Evolutionary conservation across 371 early-diverging fungal genomes (phyloP), one percentile per base, ranked within the genome.

Genomic region (Polyrhizophydium stewartii): DNA sequence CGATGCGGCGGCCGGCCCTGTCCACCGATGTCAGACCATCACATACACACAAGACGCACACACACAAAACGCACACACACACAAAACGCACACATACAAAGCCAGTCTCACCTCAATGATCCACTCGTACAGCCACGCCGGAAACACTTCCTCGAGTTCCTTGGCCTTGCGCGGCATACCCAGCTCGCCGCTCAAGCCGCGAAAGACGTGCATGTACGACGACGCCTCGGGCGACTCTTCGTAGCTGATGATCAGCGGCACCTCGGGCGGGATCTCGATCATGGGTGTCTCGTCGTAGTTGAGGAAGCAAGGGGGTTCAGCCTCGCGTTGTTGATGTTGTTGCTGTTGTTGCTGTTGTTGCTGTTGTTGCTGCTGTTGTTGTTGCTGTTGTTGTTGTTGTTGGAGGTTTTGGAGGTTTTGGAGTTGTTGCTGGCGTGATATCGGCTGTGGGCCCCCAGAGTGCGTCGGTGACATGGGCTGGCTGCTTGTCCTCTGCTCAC

Each of bases 211-310:
- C 59, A 91, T 78, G 31, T 82, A 85, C 17, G 85, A 84, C 0
- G 88, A 85, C n/a, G 88, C 90, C 51, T 91, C 92, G 10, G 84
- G 78, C 17, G 87, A 86, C 58, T 92, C 92, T 68, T 92, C 92
- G 19, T 62, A 46, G 2, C 87, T 84, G 28, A 92, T 80, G 32
- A 89, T 79, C 1, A 94, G 75, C 6, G 85, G 84, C 0, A 89
- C 86, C 33, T 81, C 75, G 1, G 82, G 69, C 6, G 92, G 90
- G 16, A 93, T 75, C 10, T 63, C 56, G 33, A 90, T 67, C 12
- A 77, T 77, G 0, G 91, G 91, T 1, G 66, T 61, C 50, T 69
- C 71, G 47, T 67, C 67, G 13, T 49, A 55, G 64, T 72, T 67
- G 31, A 60, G 55, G 61, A 43, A 38, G 50, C 22, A 0, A 47